Base-by-base conservation (phyloP, 2,329 filamentous ascomycete species). In the Colletotrichum falcatum region DNA sequence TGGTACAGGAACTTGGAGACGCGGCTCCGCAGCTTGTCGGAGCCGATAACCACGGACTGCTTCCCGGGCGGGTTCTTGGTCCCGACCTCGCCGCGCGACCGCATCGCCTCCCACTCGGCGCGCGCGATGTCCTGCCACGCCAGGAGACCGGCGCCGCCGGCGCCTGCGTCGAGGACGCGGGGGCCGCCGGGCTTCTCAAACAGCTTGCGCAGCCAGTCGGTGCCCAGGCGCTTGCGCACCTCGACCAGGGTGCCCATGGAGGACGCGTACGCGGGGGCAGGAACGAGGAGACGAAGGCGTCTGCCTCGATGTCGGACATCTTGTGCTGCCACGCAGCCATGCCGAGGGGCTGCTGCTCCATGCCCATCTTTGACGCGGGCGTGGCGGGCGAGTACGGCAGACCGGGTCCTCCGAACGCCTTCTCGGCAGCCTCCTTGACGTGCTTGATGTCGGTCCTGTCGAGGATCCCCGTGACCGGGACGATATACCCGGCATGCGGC, bases 361-460 rank as follows among this genome's bases (percentile, higher is more conserved):
- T 82, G 39, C 82, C 87, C 76, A 82, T 88, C 75, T 82, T 87
- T 20, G 85, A 83, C 39, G 83, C 81, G 0, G 92, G 91, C 2
- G 92, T 95, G 1, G 90, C 87, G 0, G 92, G 90, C 1, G 94
- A 97, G 77, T 92, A 86, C 3, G 95, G 95, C 20, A 98, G 83
- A 0, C 90, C 89, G 4, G 81, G 81, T 0, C 95, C 95, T 53
- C 95, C 95, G 78, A 97, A 95, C 0, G 89, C 86, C 53, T 85
- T 87, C 74, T 93, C 89, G 0, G 95, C 93, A 1, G 92, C 87
- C 66, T 91, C 87, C 42, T 86, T 85, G 39, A 98, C 84, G 77
- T 99, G 96, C 66, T 90, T 92, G 53, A 90, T 88, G 67, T 94
- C 88, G 64, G 90, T 88, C 65, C 91, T 84, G 18, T 86, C 85